Base-by-base conservation (phyloP, 2,329 filamentous ascomycete species). In the Aspergillus sojae region DNA sequence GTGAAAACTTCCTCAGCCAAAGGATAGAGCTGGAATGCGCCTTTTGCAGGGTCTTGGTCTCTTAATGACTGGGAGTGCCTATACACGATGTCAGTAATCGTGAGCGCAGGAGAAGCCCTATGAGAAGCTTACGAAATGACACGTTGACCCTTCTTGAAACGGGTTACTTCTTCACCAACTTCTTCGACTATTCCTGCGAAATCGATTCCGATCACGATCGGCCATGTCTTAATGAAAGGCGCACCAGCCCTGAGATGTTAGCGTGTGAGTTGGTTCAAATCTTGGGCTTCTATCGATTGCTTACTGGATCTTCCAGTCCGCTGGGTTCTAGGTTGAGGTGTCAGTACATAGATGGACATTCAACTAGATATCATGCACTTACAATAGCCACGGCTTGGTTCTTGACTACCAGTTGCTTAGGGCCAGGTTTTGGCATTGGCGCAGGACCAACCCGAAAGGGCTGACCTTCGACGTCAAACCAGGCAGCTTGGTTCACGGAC, bases 1-100 rank as follows among this genome's bases (percentile, higher is more conserved):
- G 67, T 62, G 58, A 73, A 58, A 4, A 70, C 60, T 1, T 62
- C 62, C 5, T 59, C 65, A 0, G 75, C 58, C n/a, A 76, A 52
- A 4, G 70, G 70, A 58, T 75, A 76, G 5, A 65, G 28, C 58
- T 79, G 78, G 55, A 78, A 79, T 26, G 52, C 21, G 11, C 52
- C 30, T 4, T 54, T 32, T 9, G 52, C 52, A 1, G 30, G 19
- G 52, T 36, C 52, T 36, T 36, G 30, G 12, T 54, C 52, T 26
- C 32, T 54, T 30, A 54, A 32, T 16, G n/a, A 11, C n/a, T 54
- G 30, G 52, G 36, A 9, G 10, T 54, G 52, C 0, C 52, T 54
- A 23, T 11, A 10, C 26, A 10, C 9, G 46, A 3, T 26, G 11
- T 54, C 52, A 54, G 52, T 26, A n/a, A 54, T 14, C n/a, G 2